Percentiles rank a stretch among this genome's conserved stretches.
These are phyloP conservation scores for Kondoa malvinella DNA, from an alignment of 768 basidiomycete species.

Conservation along the genomic window DNA sequence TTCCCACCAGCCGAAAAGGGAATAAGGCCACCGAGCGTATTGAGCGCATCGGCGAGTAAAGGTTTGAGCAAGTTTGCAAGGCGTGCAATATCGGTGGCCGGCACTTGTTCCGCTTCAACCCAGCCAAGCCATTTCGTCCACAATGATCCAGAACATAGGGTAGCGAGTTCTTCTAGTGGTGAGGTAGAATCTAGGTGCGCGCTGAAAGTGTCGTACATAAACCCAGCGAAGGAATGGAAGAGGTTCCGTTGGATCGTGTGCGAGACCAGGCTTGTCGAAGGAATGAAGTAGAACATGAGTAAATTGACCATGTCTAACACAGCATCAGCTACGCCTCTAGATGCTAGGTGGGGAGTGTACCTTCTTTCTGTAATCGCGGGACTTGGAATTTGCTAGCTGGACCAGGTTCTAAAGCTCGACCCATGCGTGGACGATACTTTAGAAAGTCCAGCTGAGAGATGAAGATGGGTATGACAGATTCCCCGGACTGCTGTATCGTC, in stretches of 20 bases:
- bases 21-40: neutral
- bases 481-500: neutral
- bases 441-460: neutral
- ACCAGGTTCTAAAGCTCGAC: neutral
- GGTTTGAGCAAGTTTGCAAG: neutral
- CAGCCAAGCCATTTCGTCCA: neutral
- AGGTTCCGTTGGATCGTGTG: neutral
- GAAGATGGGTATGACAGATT: constrained; percentile 4
- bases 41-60: neutral
- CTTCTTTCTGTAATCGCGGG: neutral
- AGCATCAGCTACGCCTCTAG: neutral
- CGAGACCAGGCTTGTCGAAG: neutral
- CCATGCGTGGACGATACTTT: constrained; percentile 5
- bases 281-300: neutral
- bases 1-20: neutral
- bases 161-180: neutral
- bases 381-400: neutral
- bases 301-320: neutral
- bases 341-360: neutral
- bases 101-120: neutral
- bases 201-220: neutral
- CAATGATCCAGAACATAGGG: neutral
- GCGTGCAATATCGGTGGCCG: neutral
- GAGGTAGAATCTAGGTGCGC: neutral
- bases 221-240: neutral